Percentiles rank a stretch among this genome's conserved stretches.
Conservation (phyloP, 2,329 filamentous ascomycete species). For the Scedosporium aurantiacum region DNA sequence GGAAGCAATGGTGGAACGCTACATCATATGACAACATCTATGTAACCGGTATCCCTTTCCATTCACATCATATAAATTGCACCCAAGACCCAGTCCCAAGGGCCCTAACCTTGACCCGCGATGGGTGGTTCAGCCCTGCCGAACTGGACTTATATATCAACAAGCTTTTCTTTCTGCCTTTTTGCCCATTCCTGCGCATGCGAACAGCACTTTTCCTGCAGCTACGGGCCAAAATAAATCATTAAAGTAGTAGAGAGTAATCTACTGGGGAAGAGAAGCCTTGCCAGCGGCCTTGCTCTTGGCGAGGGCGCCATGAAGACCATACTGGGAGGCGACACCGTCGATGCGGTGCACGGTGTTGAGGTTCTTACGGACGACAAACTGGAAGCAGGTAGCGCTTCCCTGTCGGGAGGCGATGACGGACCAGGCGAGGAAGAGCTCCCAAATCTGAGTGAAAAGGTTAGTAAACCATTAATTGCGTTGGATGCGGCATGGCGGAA, state of each 20-base stretch:
- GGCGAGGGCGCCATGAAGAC: constrained; percentile 49
- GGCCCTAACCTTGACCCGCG: neutral
- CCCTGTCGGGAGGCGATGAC: constrained; percentile 79
- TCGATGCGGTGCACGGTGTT: constrained; percentile 76
- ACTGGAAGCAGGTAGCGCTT: constrained; percentile 76
- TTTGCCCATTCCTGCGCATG: too few relatives aligned
- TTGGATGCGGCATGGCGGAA: neutral
- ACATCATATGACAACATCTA: neutral
- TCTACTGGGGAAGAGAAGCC: constrained; percentile 3
- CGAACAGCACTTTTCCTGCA: too few relatives aligned
- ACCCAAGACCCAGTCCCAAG: neutral
- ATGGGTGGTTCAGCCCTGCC: too few relatives aligned
- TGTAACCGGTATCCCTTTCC: neutral
- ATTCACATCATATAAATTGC: neutral
- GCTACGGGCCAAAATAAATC: neutral
- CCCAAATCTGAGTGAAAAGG: constrained; percentile 58
- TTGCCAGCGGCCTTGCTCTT: constrained; percentile 14
- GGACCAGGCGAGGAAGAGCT: constrained; percentile 79
- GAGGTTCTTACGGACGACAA: constrained; percentile 80
- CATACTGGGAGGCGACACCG: constrained; percentile 59
- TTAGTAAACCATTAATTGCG: constrained; percentile 3
- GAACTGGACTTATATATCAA: too few relatives aligned
- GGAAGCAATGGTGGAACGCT: neutral
- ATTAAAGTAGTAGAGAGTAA: neutral
- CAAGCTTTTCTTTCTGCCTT: too few relatives aligned